Conservation (phyloP, 2,329 filamentous ascomycete genomes). For the Aspergillus neoniger region DNA sequence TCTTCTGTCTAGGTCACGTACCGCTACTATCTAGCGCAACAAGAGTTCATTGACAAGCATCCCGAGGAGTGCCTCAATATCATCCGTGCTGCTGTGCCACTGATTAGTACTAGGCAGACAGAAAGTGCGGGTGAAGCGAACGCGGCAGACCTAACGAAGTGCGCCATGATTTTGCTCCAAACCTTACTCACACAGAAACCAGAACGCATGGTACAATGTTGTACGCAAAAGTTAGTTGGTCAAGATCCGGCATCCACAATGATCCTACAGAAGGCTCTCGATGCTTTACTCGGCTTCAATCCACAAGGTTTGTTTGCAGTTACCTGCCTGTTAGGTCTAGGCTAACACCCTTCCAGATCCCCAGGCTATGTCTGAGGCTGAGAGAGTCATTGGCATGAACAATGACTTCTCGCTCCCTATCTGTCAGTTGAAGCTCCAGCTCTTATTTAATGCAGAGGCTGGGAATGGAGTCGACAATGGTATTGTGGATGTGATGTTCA, state of each 20-base stretch:
- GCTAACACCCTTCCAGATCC: slow-evolving; percentile 16
- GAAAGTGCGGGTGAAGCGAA: slow-evolving; percentile 1
- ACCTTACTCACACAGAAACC: slow-evolving; percentile 39
- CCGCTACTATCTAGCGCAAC: slow-evolving; percentile 42
- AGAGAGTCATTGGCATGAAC: slow-evolving; percentile 39
- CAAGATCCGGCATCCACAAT: slow-evolving; percentile 30
- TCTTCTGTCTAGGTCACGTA: slow-evolving; percentile 35
- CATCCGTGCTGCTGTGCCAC: slow-evolving; percentile 34
- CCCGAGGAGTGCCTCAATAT: slow-evolving; percentile 36
- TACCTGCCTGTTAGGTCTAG: background rate
- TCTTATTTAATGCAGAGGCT: slow-evolving; percentile 39
- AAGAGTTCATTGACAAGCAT: slow-evolving; percentile 42
- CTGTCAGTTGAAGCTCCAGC: slow-evolving; percentile 45
- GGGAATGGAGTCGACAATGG: slow-evolving; percentile 30
- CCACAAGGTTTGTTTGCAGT: slow-evolving; percentile 18
- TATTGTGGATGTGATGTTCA: slow-evolving; percentile 45
- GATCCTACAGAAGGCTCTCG: slow-evolving; percentile 35
- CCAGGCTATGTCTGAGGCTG: slow-evolving; percentile 31
- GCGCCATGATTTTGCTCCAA: slow-evolving; percentile 34
- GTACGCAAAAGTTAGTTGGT: slow-evolving; percentile 31
- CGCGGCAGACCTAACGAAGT: slow-evolving; percentile 22
- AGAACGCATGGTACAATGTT: slow-evolving; percentile 29
- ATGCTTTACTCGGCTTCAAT: slow-evolving; percentile 35
- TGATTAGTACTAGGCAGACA: slow-evolving; percentile 18
- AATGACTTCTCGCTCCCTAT: slow-evolving; percentile 48